These are phyloP conservation scores for Didymella lethalis DNA, from an alignment of 2,329 filamentous ascomycete species.

Conservation along the genomic window DNA sequence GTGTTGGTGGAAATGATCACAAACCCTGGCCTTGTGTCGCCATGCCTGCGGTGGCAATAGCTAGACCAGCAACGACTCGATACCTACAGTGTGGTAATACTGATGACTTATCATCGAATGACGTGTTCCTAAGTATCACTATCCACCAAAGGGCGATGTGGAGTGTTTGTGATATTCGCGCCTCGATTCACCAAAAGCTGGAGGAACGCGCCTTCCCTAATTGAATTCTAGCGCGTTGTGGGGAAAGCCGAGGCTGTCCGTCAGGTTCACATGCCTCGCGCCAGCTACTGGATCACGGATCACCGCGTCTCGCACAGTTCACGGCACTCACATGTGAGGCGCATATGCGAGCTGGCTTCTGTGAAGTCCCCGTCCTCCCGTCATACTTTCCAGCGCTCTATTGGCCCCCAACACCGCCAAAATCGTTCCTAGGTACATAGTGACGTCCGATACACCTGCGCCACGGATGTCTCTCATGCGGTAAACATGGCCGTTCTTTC, in stretches of 20 bases:
- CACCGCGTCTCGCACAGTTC: slow-evolving; percentile 10
- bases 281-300: slow-evolving; percentile 22
- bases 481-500: slow-evolving; percentile 53
- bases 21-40: background rate
- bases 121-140: background rate
- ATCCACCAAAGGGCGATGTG: background rate
- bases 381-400: background rate
- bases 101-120: background rate
- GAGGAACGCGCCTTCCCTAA: background rate
- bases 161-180: background rate
- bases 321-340: slow-evolving; percentile 22
- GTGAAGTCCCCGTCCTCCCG: background rate
- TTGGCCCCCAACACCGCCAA: background rate
- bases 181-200: background rate
- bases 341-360: slow-evolving; percentile 4
- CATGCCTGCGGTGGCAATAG: background rate
- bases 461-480: slow-evolving; percentile 32
- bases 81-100: background rate
- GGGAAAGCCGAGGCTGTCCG: slow-evolving; percentile 32
- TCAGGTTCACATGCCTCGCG: slow-evolving; percentile 34
- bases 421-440: background rate
- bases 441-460: slow-evolving; percentile 11
- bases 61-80: background rate
- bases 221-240: slow-evolving; percentile 19
- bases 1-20: background rate